These are phyloP conservation scores for Neltuma alba DNA, from an alignment of 306 rosid genomes.

Conservation along the genomic window DNA sequence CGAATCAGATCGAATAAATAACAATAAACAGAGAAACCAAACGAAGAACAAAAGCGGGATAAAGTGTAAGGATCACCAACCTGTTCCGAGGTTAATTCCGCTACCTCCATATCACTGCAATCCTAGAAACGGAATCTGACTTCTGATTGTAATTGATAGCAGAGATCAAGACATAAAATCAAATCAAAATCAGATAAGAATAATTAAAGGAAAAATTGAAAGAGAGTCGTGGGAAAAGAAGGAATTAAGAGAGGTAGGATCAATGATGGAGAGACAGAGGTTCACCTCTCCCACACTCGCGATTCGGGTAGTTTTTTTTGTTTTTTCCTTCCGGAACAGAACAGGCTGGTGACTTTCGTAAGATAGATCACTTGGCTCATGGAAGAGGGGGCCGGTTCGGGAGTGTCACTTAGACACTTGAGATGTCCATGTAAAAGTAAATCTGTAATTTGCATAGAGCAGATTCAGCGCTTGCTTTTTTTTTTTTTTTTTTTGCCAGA, in stretches of 20 bases:
- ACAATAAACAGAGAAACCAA: neutral
- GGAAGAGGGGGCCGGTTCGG: neutral
- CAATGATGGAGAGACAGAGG: neutral
- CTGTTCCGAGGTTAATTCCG: slow-evolving; percentile 85
- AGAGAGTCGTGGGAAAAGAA: neutral
- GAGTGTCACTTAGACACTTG: too few species aligned
- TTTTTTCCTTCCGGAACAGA: neutral
- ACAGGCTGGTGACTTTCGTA: neutral
- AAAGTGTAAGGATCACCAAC: slow-evolving; percentile 46
- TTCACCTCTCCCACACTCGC: slow-evolving; percentile 5
- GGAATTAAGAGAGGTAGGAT: neutral
- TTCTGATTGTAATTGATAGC: slow-evolving; percentile 17
- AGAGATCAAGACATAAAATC: neutral
- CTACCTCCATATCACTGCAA: slow-evolving; percentile 62
- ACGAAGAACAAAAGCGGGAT: neutral
- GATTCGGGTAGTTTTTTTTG: slow-evolving; percentile 26
- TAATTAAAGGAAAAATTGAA: neutral
- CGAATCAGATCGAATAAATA: slow-evolving; percentile 36
- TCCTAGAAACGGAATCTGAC: slow-evolving; percentile 35
- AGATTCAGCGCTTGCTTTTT: neutral
- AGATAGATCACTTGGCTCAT: slow-evolving; percentile 20
- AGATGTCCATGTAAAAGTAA: neutral
- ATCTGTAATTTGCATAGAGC: neutral
- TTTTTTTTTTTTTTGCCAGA: too few species aligned
- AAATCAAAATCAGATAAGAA: slow-evolving; percentile 23